Evolutionary conservation across 2,329 filamentous ascomycete species (phyloP).

Genomic region (Parafenestella ontariensis): DNA sequence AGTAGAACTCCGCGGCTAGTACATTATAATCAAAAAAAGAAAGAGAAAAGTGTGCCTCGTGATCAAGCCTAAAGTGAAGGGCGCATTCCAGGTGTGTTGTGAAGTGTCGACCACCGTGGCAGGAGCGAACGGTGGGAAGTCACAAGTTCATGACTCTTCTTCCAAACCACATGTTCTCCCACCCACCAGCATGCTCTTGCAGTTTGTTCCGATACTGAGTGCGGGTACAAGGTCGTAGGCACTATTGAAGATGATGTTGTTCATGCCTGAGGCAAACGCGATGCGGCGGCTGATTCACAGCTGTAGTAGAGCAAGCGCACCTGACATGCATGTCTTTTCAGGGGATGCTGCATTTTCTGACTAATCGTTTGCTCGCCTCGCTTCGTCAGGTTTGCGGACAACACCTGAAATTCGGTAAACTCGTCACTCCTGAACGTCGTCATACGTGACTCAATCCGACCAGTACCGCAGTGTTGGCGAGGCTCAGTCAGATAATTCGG

Average conservation of each 20-base stretch:
- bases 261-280: background rate
- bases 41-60: no score
- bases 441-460: background rate
- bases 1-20: no score
- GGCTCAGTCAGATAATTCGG: background rate
- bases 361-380: background rate
- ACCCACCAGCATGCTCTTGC: background rate
- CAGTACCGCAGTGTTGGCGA: background rate
- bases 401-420: background rate
- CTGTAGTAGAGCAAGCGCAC: background rate
- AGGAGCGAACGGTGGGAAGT: no score
- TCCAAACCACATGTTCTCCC: no score
- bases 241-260: background rate
- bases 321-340: background rate
- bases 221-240: background rate
- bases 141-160: no score
- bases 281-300: background rate
- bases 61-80: no score
- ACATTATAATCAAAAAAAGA: no score
- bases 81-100: no score
- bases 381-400: background rate
- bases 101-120: no score
- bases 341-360: background rate
- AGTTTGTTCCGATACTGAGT: background rate
- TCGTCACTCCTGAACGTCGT: background rate